phyloP scores from a whole-genome alignment of 2,329 filamentous ascomycete species.

The Exophiala oligosperma region DNA sequence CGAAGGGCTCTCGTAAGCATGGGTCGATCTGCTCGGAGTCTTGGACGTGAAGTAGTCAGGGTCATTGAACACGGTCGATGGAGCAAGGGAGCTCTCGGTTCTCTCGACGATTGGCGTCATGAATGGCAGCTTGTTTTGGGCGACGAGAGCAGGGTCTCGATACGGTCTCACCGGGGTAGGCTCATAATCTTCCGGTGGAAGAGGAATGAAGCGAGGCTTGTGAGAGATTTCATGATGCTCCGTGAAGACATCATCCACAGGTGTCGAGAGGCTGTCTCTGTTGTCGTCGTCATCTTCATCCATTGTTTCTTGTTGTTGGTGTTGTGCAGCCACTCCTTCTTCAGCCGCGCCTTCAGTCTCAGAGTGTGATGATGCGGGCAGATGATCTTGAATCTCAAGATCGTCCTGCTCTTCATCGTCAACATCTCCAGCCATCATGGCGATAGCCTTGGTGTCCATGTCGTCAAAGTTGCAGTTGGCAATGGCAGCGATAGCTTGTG shows the following conservation, averaged over 20 bases:
- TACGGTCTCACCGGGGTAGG: slow-evolving; percentile 71
- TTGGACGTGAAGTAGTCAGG: slow-evolving; percentile 67
- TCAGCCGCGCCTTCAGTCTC: not conserved
- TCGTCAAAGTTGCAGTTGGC: slow-evolving; percentile 29
- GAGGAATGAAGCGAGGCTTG: slow-evolving; percentile 69
- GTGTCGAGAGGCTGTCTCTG: slow-evolving; percentile 31
- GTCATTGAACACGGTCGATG: slow-evolving; percentile 59
- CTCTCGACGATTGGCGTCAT: slow-evolving; percentile 98
- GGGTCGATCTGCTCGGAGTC: slow-evolving; percentile 67
- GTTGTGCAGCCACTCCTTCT: slow-evolving; percentile 13
- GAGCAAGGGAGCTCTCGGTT: slow-evolving; percentile 81
- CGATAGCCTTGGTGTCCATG: slow-evolving; percentile 30
- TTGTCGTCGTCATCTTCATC: slow-evolving; percentile 27
- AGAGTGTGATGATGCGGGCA: not conserved
- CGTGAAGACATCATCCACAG: slow-evolving; percentile 32
- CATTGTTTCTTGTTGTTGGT: slow-evolving; percentile 24
- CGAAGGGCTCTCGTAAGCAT: slow-evolving; percentile 27
- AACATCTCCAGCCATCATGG: slow-evolving; percentile 26
- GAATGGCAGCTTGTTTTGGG: slow-evolving; percentile 90
- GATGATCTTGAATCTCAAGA: slow-evolving; percentile 33
- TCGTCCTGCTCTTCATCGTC: slow-evolving; percentile 27
- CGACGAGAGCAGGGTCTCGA: slow-evolving; percentile 74
- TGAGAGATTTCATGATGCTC: slow-evolving; percentile 41
- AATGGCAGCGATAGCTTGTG: slow-evolving; percentile 29
- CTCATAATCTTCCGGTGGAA: slow-evolving; percentile 84